A percentile compares a stretch with the other conserved stretches of the same genome.
Conservation (phyloP, 495 filamentous ascomycete genomes). For the Podospora pseudopauciseta region DNA sequence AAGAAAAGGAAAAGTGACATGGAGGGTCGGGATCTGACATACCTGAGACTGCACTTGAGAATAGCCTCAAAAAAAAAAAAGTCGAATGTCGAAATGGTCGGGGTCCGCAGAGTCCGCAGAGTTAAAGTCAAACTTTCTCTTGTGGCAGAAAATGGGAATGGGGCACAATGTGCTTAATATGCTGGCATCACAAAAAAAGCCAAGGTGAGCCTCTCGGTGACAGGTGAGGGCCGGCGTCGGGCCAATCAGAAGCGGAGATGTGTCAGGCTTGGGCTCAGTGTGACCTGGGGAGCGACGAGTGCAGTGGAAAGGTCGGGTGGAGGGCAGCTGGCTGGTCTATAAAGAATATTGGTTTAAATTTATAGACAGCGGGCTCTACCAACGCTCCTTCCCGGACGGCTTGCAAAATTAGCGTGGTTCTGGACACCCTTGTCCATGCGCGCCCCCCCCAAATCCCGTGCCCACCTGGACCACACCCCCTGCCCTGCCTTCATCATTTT, state of each 20-base stretch:
- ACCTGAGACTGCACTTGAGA: not conserved
- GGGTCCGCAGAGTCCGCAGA: not conserved
- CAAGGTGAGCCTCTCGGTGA: not conserved
- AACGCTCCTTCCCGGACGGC: constrained; percentile 27
- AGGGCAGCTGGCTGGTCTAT: constrained; percentile 37
- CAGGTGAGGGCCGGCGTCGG: constrained; percentile 13
- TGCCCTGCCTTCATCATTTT: constrained; percentile 19
- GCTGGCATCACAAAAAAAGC: not conserved
- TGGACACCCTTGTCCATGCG: constrained; percentile 27
- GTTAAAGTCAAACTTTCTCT: not conserved
- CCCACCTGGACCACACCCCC: constrained; percentile 3
- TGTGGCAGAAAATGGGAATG: not conserved
- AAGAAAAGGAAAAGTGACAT: not conserved
- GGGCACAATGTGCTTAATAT: not conserved
- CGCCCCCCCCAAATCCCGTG: constrained; percentile 23
- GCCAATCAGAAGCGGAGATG: constrained; percentile 2
- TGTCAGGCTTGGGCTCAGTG: constrained; percentile 5
- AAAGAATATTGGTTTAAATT: constrained; percentile 42
- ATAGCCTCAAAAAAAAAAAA: not conserved
- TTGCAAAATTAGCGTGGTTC: constrained; percentile 35
- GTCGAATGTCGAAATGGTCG: not conserved
- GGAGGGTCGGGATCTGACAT: not conserved
- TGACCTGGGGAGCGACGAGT: constrained; percentile 22
- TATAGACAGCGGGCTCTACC: constrained; percentile 37
- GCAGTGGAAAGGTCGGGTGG: constrained; percentile 35